Evolutionary conservation across 2,329 filamentous ascomycete genomes (phyloP).

Genomic region (Magnaporthiopsis incrustans): DNA sequence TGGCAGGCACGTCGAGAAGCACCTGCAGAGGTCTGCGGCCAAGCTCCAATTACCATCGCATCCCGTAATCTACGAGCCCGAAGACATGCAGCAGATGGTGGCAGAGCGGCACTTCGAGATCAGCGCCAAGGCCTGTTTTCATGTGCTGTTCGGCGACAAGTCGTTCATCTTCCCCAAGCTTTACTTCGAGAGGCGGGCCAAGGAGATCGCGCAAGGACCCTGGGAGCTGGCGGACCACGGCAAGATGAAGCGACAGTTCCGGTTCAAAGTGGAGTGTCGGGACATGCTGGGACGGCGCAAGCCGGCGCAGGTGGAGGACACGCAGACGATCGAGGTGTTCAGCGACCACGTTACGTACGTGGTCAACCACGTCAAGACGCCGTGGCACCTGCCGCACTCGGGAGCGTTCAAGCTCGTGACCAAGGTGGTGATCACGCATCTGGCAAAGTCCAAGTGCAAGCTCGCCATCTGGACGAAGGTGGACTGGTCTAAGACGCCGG

Average conservation of each 20-base stretch:
- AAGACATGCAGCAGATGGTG: slow-evolving; percentile 67
- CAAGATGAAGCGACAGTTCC: slow-evolving; percentile 68
- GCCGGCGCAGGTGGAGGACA: slow-evolving; percentile 62
- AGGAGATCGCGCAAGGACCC: slow-evolving; percentile 75
- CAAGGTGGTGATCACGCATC: slow-evolving; percentile 89
- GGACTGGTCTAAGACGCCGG: slow-evolving; percentile 70
- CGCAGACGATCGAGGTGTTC: slow-evolving; percentile 77
- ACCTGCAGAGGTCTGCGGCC: slow-evolving; percentile 34
- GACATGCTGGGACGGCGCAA: slow-evolving; percentile 57
- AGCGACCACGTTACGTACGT: slow-evolving; percentile 67
- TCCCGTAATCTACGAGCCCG: slow-evolving; percentile 75
- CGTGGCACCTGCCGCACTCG: slow-evolving; percentile 81
- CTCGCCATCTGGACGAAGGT: slow-evolving; percentile 80
- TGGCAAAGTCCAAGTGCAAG: slow-evolving; percentile 87
- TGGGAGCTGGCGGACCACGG: slow-evolving; percentile 64
- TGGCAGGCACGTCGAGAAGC: background rate
- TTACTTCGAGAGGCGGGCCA: slow-evolving; percentile 73
- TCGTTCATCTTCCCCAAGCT: slow-evolving; percentile 89
- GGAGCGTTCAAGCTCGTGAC: slow-evolving; percentile 73
- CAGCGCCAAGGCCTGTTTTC: slow-evolving; percentile 89
- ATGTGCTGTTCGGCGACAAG: slow-evolving; percentile 94
- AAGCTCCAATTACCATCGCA: slow-evolving; percentile 78
- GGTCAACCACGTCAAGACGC: slow-evolving; percentile 52
- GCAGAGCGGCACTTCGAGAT: slow-evolving; percentile 81
- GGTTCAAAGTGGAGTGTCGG: slow-evolving; percentile 64